Evolutionary conservation across 257 asterid genomes (phyloP), one percentile per base, ranked within the genome.

Genomic region (Agastache rugosa): DNA sequence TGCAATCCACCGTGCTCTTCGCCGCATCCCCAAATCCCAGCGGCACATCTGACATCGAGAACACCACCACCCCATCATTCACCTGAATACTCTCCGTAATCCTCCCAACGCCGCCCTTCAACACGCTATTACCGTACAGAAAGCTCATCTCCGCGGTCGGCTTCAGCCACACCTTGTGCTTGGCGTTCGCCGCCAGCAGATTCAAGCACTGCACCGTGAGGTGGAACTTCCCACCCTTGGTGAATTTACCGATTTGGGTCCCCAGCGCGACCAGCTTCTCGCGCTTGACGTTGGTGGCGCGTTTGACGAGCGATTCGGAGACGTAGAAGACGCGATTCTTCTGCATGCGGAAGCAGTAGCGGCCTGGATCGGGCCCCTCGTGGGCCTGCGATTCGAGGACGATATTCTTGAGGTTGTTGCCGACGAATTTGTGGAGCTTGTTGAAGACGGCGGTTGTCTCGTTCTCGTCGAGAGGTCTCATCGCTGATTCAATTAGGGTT

Each of bases 71-170:
- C 7, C 98, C 98, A 72, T 91, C 97, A 41, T 89, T 85, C 63
- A 79, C 91, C 55, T 75, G 86, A 73, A 91, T 85, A 75, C 80
- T 89, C 93, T 93, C 96, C 5, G 98, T 94, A 53, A 91, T 88
- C 91, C 98, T 87, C 47, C 97, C 96, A 15, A 93, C 75, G 31
- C 98, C 97, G 8, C 98, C 98, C 80, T 93, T 93, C 87, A 93
- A 72, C 39, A 93, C 93, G 51, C 88, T 86, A 53, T 93, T 93
- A 8, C 98, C 98, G 14, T 93, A 91, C 80, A 91, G 60, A 23
- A 91, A 93, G 44, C 91, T 86, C 97, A 91, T 91, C 71, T 93
- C 98, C 14, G 94, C 79, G 0, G 97, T 88, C 25, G 97, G 96
- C 72, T 93, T 93, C 34, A 93, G 83, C 97, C 98, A 93, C 1